These are phyloP conservation scores for Lactarius indigo DNA, from an alignment of 768 basidiomycete species.

Conservation along the genomic window DNA sequence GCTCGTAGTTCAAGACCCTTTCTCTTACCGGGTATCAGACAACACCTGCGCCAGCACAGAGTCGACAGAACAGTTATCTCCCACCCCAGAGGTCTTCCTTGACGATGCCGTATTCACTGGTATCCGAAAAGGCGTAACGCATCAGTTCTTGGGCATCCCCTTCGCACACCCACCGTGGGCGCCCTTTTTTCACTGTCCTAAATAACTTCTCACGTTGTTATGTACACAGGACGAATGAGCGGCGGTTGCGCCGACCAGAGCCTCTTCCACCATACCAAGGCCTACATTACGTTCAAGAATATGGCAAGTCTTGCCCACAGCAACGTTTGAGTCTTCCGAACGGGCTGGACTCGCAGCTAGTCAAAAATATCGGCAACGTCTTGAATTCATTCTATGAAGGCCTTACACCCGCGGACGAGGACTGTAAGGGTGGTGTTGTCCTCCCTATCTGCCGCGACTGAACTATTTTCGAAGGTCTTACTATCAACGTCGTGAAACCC, in stretches of 20 bases:
- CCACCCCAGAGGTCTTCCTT: conserved; percentile 28
- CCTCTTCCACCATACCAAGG: conserved; percentile 23
- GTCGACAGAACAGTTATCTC: background rate
- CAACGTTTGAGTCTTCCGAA: conserved; percentile 21
- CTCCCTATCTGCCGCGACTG: background rate
- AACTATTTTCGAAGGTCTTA: conserved; percentile 25
- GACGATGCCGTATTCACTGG: conserved; percentile 34
- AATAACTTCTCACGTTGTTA: too few species aligned
- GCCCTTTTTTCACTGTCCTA: background rate
- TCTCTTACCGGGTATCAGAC: background rate
- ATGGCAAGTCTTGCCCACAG: conserved; percentile 31
- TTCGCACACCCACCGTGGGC: conserved; percentile 40
- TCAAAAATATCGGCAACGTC: background rate
- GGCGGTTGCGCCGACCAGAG: conserved; percentile 37
- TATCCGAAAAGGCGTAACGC: conserved; percentile 25
- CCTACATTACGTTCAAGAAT: conserved; percentile 21
- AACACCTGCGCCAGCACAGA: background rate
- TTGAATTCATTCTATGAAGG: conserved; percentile 1
- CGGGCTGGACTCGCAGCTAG: background rate
- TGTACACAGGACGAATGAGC: conserved; percentile 31
- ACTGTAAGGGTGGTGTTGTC: conserved; percentile 23
- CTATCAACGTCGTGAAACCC: conserved; percentile 29
- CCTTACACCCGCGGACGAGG: conserved; percentile 23
- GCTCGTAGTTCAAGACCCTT: conserved; percentile 2
- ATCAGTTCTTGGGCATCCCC: conserved; percentile 40